Evolutionary conservation across 2,329 filamentous ascomycete genomes (phyloP), one percentile per base, ranked within the genome.

Genomic region (Anisogramma anomala): DNA sequence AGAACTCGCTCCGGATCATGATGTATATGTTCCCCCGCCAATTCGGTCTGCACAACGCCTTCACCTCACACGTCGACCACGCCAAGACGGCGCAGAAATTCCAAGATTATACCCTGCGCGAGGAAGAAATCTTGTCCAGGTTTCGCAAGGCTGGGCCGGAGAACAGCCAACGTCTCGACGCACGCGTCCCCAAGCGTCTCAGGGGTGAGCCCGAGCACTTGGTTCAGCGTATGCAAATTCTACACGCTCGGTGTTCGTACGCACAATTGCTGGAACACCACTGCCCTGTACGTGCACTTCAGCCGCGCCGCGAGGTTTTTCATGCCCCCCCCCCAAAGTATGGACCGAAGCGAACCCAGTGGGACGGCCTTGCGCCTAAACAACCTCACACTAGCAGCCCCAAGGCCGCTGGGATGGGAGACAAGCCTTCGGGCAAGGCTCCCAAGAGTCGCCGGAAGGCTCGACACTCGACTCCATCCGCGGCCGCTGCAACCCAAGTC

Each of bases 21-120:
- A 91, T 89, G 67, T 89, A 96, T 59, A 79, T 98, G 1, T 98
- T 98, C 52, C 91, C 91, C 23, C 72, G 81, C 9, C 88, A 96
- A 54, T 96, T 94, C 54, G 76, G 77, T 11, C 65, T 98, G 3
- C 86, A 94, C 55, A 98, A 96, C 59, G 86, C 82, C n/a, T 95
- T 96, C 56, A 86, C 79, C 0, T 84, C 79, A 4, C 62, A 66
- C 3, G 69, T 82, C 13, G 72, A 91, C 55, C 57, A 55, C 17
- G 71, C 63, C 36, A 74, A 84, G 52, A 89, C 81, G 0, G 66
- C 75, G 0, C 82, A 89, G 51, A 73, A 72, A 19, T 79, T 89
- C 53, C 84, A 85, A 53, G 87, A 94, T 58, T 94, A 94, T 55
- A 88, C 82, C 0, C 58, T 86, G 9, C 79, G 89, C 14, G 89